A percentile compares a stretch with the other conserved stretches of the same genome.
Evolutionary conservation across 2,329 filamentous ascomycete species (phyloP).

Genomic region (Colletotrichum euphorbiae): DNA sequence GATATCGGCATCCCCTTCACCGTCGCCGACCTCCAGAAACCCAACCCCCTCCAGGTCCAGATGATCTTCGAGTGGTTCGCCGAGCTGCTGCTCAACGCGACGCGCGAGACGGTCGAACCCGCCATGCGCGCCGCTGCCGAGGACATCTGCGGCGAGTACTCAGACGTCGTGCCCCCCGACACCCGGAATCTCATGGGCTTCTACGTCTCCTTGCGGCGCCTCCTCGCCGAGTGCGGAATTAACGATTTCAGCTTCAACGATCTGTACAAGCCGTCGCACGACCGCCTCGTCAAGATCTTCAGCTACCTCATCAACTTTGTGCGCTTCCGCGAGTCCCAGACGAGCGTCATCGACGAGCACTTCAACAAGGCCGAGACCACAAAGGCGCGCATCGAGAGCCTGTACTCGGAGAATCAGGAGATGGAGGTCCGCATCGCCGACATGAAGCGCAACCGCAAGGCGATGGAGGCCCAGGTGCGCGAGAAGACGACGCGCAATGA

Average conservation of each 20-base stretch:
- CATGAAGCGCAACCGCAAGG: conserved; percentile 81
- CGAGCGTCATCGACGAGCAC: conserved; percentile 88
- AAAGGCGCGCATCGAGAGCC: conserved; percentile 86
- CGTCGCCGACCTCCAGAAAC: conserved; percentile 88
- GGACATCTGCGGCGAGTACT: conserved; percentile 84
- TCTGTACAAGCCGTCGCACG: conserved; percentile 89
- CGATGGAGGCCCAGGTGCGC: conserved; percentile 83
- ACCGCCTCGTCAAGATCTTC: conserved; percentile 92
- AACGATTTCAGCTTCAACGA: conserved; percentile 95
- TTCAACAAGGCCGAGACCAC: conserved; percentile 91
- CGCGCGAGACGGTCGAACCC: conserved; percentile 91
- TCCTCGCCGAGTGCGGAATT: conserved; percentile 90
- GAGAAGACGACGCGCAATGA: conserved; percentile 90
- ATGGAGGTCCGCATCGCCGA: conserved; percentile 84
- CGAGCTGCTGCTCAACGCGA: conserved; percentile 92
- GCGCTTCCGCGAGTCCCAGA: conserved; percentile 94
- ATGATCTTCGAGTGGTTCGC: conserved; percentile 99
- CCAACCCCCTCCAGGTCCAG: conserved; percentile 93
- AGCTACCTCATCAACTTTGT: conserved; percentile 99
- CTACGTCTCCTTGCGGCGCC: conserved; percentile 82
- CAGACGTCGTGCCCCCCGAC: conserved; percentile 87
- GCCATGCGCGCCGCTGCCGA: conserved; percentile 94
- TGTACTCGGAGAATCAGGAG: conserved; percentile 88
- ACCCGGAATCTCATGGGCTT: conserved; percentile 97
- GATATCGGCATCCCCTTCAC: conserved; percentile 95